Evolutionary conservation across 257 asterid species (phyloP).

Genomic region (Nicotiana otophora): DNA sequence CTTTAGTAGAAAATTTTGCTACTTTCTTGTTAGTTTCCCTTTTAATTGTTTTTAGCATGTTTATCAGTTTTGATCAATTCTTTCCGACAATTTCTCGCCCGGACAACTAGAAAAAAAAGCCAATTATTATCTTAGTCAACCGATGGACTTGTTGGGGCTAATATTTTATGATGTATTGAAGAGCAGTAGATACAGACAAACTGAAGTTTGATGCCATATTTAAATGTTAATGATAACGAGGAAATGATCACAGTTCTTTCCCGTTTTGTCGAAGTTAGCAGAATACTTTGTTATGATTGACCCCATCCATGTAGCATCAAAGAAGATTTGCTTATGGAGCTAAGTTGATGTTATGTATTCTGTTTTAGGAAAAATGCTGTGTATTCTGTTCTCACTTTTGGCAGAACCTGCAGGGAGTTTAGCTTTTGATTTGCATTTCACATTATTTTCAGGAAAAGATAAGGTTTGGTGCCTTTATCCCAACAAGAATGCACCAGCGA

Average conservation of each 20-base stretch:
- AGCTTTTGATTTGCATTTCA: slow-evolving; percentile 3
- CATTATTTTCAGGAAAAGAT: slow-evolving; percentile 61
- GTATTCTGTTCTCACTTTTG: no score
- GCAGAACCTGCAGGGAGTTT: neutral
- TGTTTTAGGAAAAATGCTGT: neutral
- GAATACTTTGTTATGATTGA: neutral
- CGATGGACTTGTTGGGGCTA: neutral
- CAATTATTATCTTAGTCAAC: neutral
- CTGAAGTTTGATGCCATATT: neutral
- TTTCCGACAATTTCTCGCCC: neutral
- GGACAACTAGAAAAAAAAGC: neutral
- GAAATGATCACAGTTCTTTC: neutral
- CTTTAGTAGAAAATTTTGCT: neutral
- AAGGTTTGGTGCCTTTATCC: slow-evolving; percentile 91
- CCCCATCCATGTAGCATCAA: neutral
- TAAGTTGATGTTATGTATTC: neutral
- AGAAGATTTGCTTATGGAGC: neutral
- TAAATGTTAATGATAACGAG: neutral
- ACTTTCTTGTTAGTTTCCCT: neutral
- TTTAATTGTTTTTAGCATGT: neutral
- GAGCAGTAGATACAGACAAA: neutral
- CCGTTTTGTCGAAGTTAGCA: neutral
- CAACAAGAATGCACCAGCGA: slow-evolving; percentile 55
- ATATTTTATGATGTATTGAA: neutral
- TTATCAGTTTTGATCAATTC: neutral